Conservation (phyloP, 2,329 filamentous ascomycete genomes). For the Incumbomyces delicatus region DNA sequence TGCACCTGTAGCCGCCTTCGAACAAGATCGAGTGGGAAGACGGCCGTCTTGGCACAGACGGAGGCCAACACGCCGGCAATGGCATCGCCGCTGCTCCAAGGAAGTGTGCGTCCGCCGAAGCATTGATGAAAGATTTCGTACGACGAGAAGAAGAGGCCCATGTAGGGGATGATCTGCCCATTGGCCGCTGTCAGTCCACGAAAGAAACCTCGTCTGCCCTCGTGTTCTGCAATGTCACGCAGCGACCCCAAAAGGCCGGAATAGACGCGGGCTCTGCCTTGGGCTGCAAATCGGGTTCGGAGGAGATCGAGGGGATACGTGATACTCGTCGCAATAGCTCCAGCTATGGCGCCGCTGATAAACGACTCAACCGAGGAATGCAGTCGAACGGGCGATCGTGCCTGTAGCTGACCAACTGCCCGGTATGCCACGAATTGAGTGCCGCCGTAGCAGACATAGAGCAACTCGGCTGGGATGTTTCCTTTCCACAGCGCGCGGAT, state of each 20-base stretch:
- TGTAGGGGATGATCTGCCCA: constrained; percentile 84
- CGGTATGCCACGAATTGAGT: constrained; percentile 87
- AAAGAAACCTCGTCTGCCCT: constrained; percentile 76
- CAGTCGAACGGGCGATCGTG: constrained; percentile 42
- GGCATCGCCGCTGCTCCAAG: constrained; percentile 72
- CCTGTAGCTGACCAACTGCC: constrained; percentile 58
- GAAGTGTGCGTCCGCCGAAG: constrained; percentile 47
- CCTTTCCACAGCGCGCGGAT: constrained; percentile 90
- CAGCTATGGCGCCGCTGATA: constrained; percentile 70
- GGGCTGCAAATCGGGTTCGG: constrained; percentile 91
- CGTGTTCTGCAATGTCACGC: constrained; percentile 60
- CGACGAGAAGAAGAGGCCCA: constrained; percentile 88
- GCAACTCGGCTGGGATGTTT: constrained; percentile 86
- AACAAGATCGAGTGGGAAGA: constrained; percentile 88
- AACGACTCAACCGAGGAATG: constrained; percentile 68
- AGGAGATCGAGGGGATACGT: constrained; percentile 93
- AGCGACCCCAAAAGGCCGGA: constrained; percentile 58
- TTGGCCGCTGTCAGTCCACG: constrained; percentile 73
- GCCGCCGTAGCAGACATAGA: constrained; percentile 86
- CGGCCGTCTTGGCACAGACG: constrained; percentile 72
- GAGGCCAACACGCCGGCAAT: constrained; percentile 71
- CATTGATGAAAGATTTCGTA: constrained; percentile 68
- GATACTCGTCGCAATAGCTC: constrained; percentile 66
- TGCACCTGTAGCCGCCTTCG: constrained; percentile 92
- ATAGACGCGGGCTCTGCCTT: constrained; percentile 76